Evolutionary conservation across 2,329 filamentous ascomycete genomes (phyloP), one percentile per base, ranked within the genome.

Genomic region (Cladosporium sp.): DNA sequence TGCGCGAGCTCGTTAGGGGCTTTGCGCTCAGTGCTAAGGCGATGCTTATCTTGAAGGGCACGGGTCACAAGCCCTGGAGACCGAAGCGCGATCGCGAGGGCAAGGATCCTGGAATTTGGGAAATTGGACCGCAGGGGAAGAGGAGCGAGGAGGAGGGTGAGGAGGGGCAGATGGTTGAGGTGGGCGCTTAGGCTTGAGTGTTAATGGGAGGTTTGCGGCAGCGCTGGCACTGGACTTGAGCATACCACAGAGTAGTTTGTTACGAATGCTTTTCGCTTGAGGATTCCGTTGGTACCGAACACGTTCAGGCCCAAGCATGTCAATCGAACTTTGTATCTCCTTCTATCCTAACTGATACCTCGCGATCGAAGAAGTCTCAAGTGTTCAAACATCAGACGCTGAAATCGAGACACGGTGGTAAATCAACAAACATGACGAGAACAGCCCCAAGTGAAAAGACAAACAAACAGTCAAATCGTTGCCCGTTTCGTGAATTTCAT

Each of bases 1-100:
- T 83, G 81, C 72, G 75, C 26, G 80, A 83, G 72, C 72, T 83
- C 21, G 78, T 84, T 28, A 72, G 75, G 74, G 86, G 86, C 12
- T 88, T 98, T 75, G 92, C 94, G 1, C 83, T 87, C 61, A 90
- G 88, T 65, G 93, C 91, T 78, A 91, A 92, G 78, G 88, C 89
- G 2, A 86, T 91, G 80, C 76, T 88, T 65, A 79, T 82, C 54
- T 78, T 86, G 32, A 82, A 80, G 60, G 79, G 79, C 52, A 21
- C 52, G 34, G 63, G 63, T 4, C 61, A 64, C 26, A 64, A 77
- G 69, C 79, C 78, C 71, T 77, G 76, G 68, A 79, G 75, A 58
- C 79, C 77, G 67, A 81, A 76, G 79, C 78, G 76, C 70, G 79
- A 77, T 47, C 73, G 76, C 34, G 77, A 75, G 68, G 80, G 80